A percentile compares a stretch with the other conserved stretches of the same genome.
Conservation (phyloP, 768 basidiomycete species). For the Symmetrospora coprosmae region DNA sequence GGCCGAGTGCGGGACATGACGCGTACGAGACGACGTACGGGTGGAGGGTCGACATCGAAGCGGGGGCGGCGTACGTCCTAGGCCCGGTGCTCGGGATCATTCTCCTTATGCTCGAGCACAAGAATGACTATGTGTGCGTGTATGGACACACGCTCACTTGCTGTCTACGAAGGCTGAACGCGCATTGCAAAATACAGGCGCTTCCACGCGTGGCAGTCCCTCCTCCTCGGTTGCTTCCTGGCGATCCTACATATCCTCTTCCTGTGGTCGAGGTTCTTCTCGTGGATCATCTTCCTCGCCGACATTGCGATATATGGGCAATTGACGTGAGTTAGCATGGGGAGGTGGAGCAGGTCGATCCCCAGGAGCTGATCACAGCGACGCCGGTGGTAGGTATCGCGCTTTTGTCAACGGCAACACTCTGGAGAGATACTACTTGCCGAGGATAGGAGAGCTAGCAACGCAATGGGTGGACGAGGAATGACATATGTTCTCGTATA, state of each 20-base stretch:
- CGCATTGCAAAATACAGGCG: not conserved
- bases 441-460: slow-evolving; percentile 27
- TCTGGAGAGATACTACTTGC: slow-evolving; percentile 25
- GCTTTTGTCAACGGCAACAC: slow-evolving; percentile 26
- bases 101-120: slow-evolving; percentile 21
- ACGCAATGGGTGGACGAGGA: slow-evolving; percentile 27
- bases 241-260: slow-evolving; percentile 27
- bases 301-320: slow-evolving; percentile 20
- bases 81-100: slow-evolving; percentile 20
- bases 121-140: slow-evolving; percentile 21
- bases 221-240: slow-evolving; percentile 22
- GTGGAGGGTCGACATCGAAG: slow-evolving; percentile 22
- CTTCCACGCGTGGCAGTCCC: slow-evolving; percentile 26
- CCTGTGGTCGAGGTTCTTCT: slow-evolving; percentile 22
- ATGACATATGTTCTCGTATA: too few relatives aligned
- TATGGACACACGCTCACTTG: not conserved
- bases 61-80: slow-evolving; percentile 10
- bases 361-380: too few relatives aligned
- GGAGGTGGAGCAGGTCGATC: too few relatives aligned
- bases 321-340: slow-evolving; percentile 4
- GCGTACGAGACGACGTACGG: slow-evolving; percentile 22
- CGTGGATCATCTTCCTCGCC: slow-evolving; percentile 21
- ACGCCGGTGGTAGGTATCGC: slow-evolving; percentile 21
- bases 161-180: not conserved
- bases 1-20: not conserved